Evolutionary conservation across 768 basidiomycete species (phyloP), one percentile per base, ranked within the genome.

Genomic region (Serendipita sp.): DNA sequence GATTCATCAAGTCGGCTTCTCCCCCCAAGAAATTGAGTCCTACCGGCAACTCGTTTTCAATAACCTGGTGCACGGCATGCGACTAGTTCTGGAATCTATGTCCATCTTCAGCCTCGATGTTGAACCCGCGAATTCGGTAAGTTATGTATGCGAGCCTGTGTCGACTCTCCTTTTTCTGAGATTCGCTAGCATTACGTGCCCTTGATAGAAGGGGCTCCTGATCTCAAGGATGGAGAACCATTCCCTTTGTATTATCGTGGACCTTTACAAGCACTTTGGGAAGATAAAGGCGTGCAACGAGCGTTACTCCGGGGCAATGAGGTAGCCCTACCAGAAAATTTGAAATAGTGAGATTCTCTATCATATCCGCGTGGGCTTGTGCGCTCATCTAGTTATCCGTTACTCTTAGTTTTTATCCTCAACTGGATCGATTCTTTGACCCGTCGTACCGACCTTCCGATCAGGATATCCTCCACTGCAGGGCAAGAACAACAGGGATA

Each of bases 21-120:
- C 85, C 0, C 60, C 80, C 0, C 80, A 83, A 68, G 96, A 98
- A 72, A 79, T 88, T 42, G 94, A 98, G 73, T 82, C 79, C 16
- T 96, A 87, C 68, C 84, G 94, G 1, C 94, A 95, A 69, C 83
- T 96, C 48, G 84, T 93, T 9, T 99, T 95, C 72, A 86, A 86
- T 69, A 98, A 99, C 73, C 74, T 99, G 31, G 87, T 88, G 1
- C 81, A 86, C 7, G 96, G 93, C 2, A 81, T 98, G 74, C 80
- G 82, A 51, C 82, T 83, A 64, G 77, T 94, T 43, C 78, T 96
- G 60, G 88, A 93, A 45, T 84, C 90, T 0, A 90, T 94, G 85
- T 86, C 88, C 63, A 89, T 91, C 66, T 87, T 93, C 81, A 85
- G 83, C 0, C 80, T 96, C 64, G 78, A 84, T 66, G 81, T 94